Base-by-base conservation (phyloP, 108 stramenopile genomes). In the Nitzschia sp. region DNA sequence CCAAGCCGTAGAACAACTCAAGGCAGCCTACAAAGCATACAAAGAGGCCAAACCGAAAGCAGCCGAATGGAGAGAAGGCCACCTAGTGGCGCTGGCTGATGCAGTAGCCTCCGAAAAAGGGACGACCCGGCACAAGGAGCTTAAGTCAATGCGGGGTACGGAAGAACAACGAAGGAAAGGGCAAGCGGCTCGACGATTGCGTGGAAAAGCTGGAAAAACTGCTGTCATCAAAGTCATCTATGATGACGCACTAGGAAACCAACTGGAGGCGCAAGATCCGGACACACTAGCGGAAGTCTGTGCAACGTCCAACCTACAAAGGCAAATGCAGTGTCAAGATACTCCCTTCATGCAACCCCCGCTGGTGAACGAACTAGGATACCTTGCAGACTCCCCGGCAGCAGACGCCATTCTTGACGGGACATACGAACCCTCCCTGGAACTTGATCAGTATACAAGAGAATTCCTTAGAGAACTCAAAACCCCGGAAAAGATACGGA, bases 101-200 rank as follows among this genome's bases (percentile, higher is more conserved):
- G 53, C 53, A 6, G 5, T 23, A 19, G 53, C 53, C 6, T 11
- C 28, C 30, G 11, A 0, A 26, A 59, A 59, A 13, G 19, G 32
- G 15, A 30, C 32, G 32, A 13, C 18, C 31, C 26, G 18, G 18
- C 13, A 8, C 13, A 13, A 18, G 15, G 58, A 59, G 32, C 11
- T 59, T 30, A 34, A 28, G 11, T 31, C 11, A n/a, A 18, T 54
- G 19, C 18, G 11, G n/a, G 21, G n/a, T 19, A n/a, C n/a, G 6
- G 53, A 54, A 54, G 6, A 6, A 6, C 53, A 54, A n/a, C n/a
- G n/a, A n/a, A n/a, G n/a, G n/a, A n/a, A n/a, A n/a, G n/a, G n/a
- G n/a, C n/a, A n/a, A n/a, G 21, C 53, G 53, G 58, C 58, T 6
- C 28, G 58, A 31, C 58, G 32, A 26, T 24, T 59, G 21, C 58